Evolutionary conservation across 2,329 filamentous ascomycete genomes (phyloP), one percentile per base, ranked within the genome.

Genomic region (Diaporthe sp.): DNA sequence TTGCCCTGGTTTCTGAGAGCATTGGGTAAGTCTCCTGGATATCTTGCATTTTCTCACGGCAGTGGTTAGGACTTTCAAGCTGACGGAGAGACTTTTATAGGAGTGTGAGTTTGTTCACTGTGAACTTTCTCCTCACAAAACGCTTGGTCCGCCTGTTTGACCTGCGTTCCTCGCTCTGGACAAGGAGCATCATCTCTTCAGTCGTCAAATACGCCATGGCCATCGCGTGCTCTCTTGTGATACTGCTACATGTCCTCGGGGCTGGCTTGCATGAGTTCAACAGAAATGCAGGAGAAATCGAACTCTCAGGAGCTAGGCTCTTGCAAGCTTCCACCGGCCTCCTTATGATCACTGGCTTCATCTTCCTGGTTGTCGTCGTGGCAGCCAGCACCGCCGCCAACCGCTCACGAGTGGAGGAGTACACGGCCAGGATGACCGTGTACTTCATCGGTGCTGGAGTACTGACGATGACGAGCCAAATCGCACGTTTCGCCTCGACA

Each of bases 1-100:
- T 73, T 35, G 60, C 71, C 8, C 52, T 73, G 6, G 47, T 73
- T 13, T 73, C 71, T 38, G 71, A 73, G 55, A 67, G 54, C n/a
- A 38, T 61, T n/a, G 60, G 71, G 71, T 73, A 19, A 58, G 71
- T 73, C 28, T 35, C 15, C 15, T 17, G 28, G 6, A 2, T n/a
- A 7, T 19, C 25, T 38, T 19, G 10, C 25, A 19, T 12, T 25
- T 8, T 28, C 13, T 42, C 3, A 30, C 30, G 3, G 15, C 8
- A 2, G 30, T 10, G 10, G 19, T 58, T 1, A n/a, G 25, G 17
- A 5, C 42, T 47, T 17, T 15, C 19, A 19, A 28, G 33, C 71
- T 67, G 30, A 73, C 71, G 22, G 33, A 1, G 22, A n/a, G 1
- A 9, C n/a, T 17, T 30, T 13, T 7, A 52, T 28, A 73, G 71